Percentiles rank a stretch among this genome's conserved stretches.
Conservation (phyloP, 2,329 filamentous ascomycete genomes). For the Mariannaea sp. region DNA sequence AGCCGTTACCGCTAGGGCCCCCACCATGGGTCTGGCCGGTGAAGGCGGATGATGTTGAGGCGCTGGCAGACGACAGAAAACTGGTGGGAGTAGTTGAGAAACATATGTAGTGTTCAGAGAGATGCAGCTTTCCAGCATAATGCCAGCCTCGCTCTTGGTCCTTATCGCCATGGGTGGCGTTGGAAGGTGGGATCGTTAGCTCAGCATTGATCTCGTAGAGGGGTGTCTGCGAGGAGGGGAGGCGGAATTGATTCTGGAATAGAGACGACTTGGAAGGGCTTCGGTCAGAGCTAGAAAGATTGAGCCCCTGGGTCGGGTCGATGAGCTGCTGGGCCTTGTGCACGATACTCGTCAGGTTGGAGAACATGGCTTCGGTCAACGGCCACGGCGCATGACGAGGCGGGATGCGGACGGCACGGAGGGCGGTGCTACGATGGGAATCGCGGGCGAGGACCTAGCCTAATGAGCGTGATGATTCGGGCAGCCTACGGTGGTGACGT, state of each 20-base stretch:
- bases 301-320: conserved; percentile 80
- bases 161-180: conserved; percentile 71
- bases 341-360: conserved; percentile 75
- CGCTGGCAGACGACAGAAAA: conserved; percentile 80
- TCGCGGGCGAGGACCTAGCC: background rate
- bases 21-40: conserved; percentile 92
- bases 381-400: conserved; percentile 48
- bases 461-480: background rate
- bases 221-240: conserved; percentile 89
- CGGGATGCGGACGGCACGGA: conserved; percentile 17
- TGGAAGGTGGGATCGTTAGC: conserved; percentile 80
- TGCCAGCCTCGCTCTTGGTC: conserved; percentile 77
- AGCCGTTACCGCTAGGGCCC: conserved; percentile 92
- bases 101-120: conserved; percentile 94
- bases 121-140: conserved; percentile 89
- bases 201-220: conserved; percentile 97
- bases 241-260: conserved; percentile 95
- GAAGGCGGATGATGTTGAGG: conserved; percentile 79
- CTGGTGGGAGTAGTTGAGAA: conserved; percentile 94
- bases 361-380: conserved; percentile 58
- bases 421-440: conserved; percentile 23
- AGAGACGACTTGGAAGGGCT: conserved; percentile 89
- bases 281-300: conserved; percentile 73
- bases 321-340: conserved; percentile 96
- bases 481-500: background rate